These are phyloP conservation scores for Cubamyces lactineus DNA, from an alignment of 768 basidiomycete genomes.

Conservation along the genomic window DNA sequence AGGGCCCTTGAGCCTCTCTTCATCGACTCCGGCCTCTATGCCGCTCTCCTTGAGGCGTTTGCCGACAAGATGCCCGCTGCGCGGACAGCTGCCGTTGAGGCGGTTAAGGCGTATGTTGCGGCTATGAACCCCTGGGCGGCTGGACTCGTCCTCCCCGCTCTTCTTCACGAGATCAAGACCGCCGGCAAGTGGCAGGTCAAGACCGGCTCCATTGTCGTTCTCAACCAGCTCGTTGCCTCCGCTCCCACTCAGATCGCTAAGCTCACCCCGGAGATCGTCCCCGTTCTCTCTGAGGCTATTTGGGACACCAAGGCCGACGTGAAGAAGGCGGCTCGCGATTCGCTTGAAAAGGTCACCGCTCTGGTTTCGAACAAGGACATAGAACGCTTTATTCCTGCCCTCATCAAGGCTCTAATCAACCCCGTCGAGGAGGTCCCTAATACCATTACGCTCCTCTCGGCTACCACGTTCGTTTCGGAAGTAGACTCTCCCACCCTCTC, in stretches of 20 bases:
- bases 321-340: slow-evolving; percentile 96
- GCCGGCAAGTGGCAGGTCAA: slow-evolving; percentile 98
- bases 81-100: slow-evolving; percentile 82
- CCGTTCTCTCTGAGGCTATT: slow-evolving; percentile 91
- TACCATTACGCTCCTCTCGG: slow-evolving; percentile 92
- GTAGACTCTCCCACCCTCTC: slow-evolving; percentile 97
- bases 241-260: slow-evolving; percentile 83
- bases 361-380: slow-evolving; percentile 98
- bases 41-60: slow-evolving; percentile 85
- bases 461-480: slow-evolving; percentile 99
- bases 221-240: slow-evolving; percentile 85
- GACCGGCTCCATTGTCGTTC: slow-evolving; percentile 78
- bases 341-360: slow-evolving; percentile 92
- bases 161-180: slow-evolving; percentile 92
- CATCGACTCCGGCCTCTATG: slow-evolving; percentile 83
- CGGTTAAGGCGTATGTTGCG: slow-evolving; percentile 73
- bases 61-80: slow-evolving; percentile 94
- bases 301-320: slow-evolving; percentile 99
- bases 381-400: slow-evolving; percentile 94
- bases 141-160: slow-evolving; percentile 77
- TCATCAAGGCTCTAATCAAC: slow-evolving; percentile 97
- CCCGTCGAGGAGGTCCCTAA: slow-evolving; percentile 99
- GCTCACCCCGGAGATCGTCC: slow-evolving; percentile 94
- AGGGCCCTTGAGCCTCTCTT: slow-evolving; percentile 89
- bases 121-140: slow-evolving; percentile 90